A percentile compares a stretch with the other conserved stretches of the same genome.
phyloP scores from a whole-genome alignment of 768 basidiomycete genomes.

The Bullera alba region DNA sequence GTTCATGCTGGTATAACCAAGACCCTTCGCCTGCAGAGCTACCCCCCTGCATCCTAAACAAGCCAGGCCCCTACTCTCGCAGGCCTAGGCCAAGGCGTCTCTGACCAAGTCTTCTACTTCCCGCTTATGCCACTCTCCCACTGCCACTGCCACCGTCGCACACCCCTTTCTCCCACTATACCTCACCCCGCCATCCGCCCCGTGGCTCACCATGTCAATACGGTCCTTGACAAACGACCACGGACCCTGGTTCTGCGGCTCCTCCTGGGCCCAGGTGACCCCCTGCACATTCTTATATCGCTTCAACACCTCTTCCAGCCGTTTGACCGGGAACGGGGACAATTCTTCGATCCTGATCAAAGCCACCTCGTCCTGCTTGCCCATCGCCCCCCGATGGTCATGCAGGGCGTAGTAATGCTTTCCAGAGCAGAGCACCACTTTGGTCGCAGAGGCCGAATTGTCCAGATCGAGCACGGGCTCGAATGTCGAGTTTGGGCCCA shows the following conservation, averaged over 20 bases:
- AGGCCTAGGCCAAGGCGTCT: constrained; percentile 23
- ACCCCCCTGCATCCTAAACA: too few species aligned
- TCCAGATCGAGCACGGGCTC: constrained; percentile 56
- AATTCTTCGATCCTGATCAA: constrained; percentile 78
- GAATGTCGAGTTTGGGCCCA: constrained; percentile 59
- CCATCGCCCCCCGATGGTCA: constrained; percentile 26
- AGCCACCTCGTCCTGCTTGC: constrained; percentile 51
- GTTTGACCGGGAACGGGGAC: constrained; percentile 73
- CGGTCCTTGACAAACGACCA: constrained; percentile 58
- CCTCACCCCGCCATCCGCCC: constrained; percentile 45
- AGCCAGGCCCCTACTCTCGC: too few species aligned
- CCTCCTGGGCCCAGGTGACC: constrained; percentile 70
- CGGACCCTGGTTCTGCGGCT: constrained; percentile 79
- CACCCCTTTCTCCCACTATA: constrained; percentile 67
- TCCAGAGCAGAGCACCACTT: constrained; percentile 69
- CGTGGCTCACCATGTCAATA: constrained; percentile 50
- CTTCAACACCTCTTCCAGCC: constrained; percentile 51
- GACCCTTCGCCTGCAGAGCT: too few species aligned
- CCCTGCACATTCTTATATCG: constrained; percentile 50
- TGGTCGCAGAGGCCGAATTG: constrained; percentile 49
- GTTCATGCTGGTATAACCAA: too few species aligned
- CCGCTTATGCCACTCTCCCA: constrained; percentile 59
- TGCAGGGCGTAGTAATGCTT: constrained; percentile 81
- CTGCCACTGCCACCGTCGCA: constrained; percentile 69
- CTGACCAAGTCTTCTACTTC: constrained; percentile 63